A percentile compares a stretch with the other conserved stretches of the same genome.
Conservation (phyloP, 2,329 filamentous ascomycete genomes). For the Trematosphaeria pertusa region DNA sequence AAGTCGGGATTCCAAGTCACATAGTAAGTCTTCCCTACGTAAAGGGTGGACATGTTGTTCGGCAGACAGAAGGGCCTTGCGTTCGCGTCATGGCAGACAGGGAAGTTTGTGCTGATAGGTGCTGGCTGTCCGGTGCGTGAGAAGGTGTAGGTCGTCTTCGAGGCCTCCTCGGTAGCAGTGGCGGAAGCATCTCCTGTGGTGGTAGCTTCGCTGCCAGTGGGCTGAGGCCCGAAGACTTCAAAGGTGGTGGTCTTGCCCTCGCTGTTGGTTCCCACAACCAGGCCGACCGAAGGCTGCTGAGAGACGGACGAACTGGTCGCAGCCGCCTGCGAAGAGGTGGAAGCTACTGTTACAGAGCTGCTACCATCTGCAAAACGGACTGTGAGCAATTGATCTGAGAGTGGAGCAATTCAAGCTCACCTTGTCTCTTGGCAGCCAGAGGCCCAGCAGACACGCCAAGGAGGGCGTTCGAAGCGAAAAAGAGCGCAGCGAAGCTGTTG, state of each 20-base stretch:
- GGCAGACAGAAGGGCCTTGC: conserved; percentile 46
- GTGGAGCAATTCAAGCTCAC: conserved; percentile 17
- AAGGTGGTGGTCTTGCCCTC: conserved; percentile 27
- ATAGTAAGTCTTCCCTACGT: conserved; percentile 49
- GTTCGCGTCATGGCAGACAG: conserved; percentile 32
- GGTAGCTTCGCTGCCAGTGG: conserved; percentile 11
- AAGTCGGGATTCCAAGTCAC: conserved; percentile 34
- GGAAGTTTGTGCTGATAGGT: conserved; percentile 34
- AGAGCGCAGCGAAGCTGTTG: conserved; percentile 14
- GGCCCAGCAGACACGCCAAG: conserved; percentile 27
- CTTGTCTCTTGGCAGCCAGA: conserved; percentile 24
- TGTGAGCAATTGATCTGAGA: conserved; percentile 5
- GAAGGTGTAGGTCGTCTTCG: conserved; percentile 16
- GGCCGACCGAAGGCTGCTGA: conserved; percentile 17
- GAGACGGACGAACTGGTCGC: conserved; percentile 17
- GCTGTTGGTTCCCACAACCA: conserved; percentile 26
- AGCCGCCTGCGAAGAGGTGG: neutral
- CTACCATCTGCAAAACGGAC: neutral
- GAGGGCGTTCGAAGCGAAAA: conserved; percentile 18
- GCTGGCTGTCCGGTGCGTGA: conserved; percentile 12
- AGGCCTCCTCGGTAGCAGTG: conserved; percentile 6
- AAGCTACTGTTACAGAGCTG: conserved; percentile 1
- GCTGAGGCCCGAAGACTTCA: conserved; percentile 19
- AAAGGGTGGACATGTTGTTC: conserved; percentile 40
- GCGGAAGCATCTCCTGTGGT: conserved; percentile 1